Evolutionary conservation across 1,284 basidiomycete species (phyloP), one percentile per base, ranked within the genome.

Genomic region (Leccinum olivaceoglutinosum): DNA sequence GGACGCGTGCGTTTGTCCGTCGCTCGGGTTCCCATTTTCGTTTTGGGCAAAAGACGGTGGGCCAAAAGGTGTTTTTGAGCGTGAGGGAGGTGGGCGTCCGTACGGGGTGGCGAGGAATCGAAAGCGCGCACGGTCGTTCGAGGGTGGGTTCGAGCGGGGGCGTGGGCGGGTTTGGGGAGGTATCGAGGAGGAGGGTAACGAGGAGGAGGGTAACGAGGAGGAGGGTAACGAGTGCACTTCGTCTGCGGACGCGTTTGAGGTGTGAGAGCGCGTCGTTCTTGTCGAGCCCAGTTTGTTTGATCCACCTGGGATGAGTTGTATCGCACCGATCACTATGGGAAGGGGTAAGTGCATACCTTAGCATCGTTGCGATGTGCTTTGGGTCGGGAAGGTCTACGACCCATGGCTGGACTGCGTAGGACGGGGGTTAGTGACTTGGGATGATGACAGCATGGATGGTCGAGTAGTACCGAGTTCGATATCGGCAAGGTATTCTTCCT

Each of bases 311-410:
- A 9, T 9, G 11, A 2, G n/a, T n/a, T 18, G 3, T 65, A 60
- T 64, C 55, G 66, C 53, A 1, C 14, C 32, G n/a, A 60, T 29
- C 21, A 51, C 21, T 59, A 60, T 38, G 54, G 56, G 32, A 55
- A 34, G 11, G 14, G 29, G n/a, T 5, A 49, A 44, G 18, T 18
- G 7, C 38, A 38, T 71, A 92, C 90, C 83, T 87, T 9, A 94
- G 78, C 74, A 92, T 80, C 2, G 79, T 73, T 6, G 84, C 82
- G 25, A 87, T 89, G 63, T 86, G 75, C 55, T 80, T 82, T 16
- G 82, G 81, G 67, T 92, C 84, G 1, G 84, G 82, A n/a, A 96
- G 83, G 69, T 94, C 89, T n/a, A 94, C 86, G 8, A 86, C 88
- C 93, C 94, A 97, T 56, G 89, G 89, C 46, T 86, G 78, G 59